Conservation (phyloP, 73 alveolate species). For the Stentor roeselii region DNA sequence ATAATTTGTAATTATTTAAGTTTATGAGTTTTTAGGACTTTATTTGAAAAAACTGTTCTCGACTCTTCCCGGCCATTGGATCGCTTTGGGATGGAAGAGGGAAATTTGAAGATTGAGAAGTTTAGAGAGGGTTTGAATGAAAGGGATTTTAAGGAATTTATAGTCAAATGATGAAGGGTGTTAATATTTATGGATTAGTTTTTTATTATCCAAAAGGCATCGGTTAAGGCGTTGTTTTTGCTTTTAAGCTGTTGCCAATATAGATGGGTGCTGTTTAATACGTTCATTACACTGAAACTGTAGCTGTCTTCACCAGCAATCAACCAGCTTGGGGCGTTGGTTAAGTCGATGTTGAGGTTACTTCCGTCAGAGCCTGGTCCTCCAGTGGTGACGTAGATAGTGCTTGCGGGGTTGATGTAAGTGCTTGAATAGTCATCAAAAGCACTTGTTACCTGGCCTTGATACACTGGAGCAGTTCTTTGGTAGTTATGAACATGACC, state of each 20-base stretch:
- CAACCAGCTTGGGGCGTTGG: not conserved
- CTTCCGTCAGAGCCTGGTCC: slow-evolving; percentile 14
- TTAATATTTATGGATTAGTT: too few relatives aligned
- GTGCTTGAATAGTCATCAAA: not conserved
- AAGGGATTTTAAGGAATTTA: too few relatives aligned
- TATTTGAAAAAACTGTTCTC: too few relatives aligned
- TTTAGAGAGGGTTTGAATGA: too few relatives aligned
- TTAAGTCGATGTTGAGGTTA: not conserved
- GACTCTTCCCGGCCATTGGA: too few relatives aligned
- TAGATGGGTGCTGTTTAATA: not conserved
- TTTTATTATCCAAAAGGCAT: slow-evolving; percentile 1
- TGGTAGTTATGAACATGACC: slow-evolving; percentile 25
- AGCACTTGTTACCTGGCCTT: not conserved
- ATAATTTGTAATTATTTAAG: too few relatives aligned
- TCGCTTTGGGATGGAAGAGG: too few relatives aligned
- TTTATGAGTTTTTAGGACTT: too few relatives aligned
- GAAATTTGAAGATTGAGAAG: too few relatives aligned
- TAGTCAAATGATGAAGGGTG: too few relatives aligned
- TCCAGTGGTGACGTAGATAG: slow-evolving; percentile 12
- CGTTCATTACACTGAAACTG: not conserved
- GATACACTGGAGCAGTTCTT: slow-evolving; percentile 18
- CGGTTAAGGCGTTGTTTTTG: not conserved
- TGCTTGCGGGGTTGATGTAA: slow-evolving; percentile 5
- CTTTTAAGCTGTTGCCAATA: not conserved
- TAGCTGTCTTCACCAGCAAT: not conserved